phyloP scores from a whole-genome alignment of 768 basidiomycete species.

The Paxillus involutus region DNA sequence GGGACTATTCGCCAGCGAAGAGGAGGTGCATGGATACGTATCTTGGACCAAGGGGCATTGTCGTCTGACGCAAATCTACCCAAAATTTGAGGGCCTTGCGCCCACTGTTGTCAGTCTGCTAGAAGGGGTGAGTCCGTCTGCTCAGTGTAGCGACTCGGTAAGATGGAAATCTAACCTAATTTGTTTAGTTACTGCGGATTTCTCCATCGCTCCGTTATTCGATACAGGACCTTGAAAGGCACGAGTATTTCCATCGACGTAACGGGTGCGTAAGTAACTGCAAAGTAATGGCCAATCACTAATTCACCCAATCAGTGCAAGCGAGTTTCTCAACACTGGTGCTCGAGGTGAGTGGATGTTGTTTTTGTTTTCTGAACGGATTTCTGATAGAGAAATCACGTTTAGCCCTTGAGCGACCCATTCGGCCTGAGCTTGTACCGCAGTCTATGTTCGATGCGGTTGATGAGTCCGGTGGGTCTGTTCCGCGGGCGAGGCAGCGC shows the following conservation, averaged over 20 bases:
- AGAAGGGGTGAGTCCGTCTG: constrained; percentile 23
- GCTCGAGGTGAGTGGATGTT: constrained; percentile 18
- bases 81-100: constrained; percentile 22
- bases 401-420: constrained; percentile 15
- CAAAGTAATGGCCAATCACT: constrained; percentile 1
- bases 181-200: constrained; percentile 18
- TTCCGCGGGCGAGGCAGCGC: constrained; percentile 10
- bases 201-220: constrained; percentile 14
- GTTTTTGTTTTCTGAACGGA: background rate
- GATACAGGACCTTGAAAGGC: constrained; percentile 20
- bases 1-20: constrained; percentile 31
- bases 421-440: constrained; percentile 23
- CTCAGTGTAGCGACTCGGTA: background rate
- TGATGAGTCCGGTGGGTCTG: background rate
- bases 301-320: constrained; percentile 10
- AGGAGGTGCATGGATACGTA: constrained; percentile 23
- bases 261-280: constrained; percentile 19
- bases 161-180: background rate
- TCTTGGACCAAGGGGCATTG: constrained; percentile 11
- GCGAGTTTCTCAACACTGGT: constrained; percentile 23
- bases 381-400: constrained; percentile 9
- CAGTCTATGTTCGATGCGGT: background rate
- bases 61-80: constrained; percentile 18
- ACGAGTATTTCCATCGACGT: constrained; percentile 21
- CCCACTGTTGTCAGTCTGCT: constrained; percentile 27